Percentiles rank a stretch among this genome's conserved stretches.
Conservation (phyloP, 129 eudicot species). For the carrot (Daucus carota) region DH1_v3.0 NC_030389.2:31132501-31133000, state of each 20-base stretch:
- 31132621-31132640: constrained; percentile 16
- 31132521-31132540: background rate
- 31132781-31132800: constrained; percentile 57
- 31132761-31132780: constrained; percentile 20
- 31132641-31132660: constrained; percentile 33
- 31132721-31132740: constrained; percentile 35
- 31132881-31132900: constrained; percentile 33
- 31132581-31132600: constrained; percentile 10
- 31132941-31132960: constrained; percentile 25
- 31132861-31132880: constrained; percentile 19
- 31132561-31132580: constrained; percentile 7
- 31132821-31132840: constrained; percentile 33
- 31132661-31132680: constrained; percentile 86
- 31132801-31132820: constrained; percentile 53
- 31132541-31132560: background rate
- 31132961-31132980: constrained; percentile 31
- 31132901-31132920: constrained; percentile 56
- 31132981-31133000: constrained; percentile 36
- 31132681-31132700: constrained; percentile 42
- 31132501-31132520: constrained; percentile 1
- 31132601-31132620: constrained; percentile 11
- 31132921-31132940: constrained; percentile 21
- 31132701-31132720: constrained; percentile 55
- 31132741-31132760: constrained; percentile 33
- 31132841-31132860: constrained; percentile 18